phyloP scores from a whole-genome alignment of 2,329 filamentous ascomycete species.

The Neofusicoccum umdonicola region DNA sequence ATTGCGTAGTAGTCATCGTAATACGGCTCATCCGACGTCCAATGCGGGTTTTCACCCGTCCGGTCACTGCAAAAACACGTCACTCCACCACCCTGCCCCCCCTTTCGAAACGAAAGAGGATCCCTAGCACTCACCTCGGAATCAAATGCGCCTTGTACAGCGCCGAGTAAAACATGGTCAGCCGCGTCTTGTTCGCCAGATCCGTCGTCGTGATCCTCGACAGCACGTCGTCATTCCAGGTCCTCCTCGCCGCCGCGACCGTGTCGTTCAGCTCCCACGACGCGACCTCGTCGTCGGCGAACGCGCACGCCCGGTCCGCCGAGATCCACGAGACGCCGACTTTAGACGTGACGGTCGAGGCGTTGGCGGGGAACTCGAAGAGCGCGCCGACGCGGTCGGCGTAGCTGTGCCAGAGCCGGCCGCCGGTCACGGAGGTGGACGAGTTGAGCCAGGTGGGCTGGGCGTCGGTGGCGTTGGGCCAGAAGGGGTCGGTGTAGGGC shows the following conservation, averaged over 20 bases:
- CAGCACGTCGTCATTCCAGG: constrained; percentile 52
- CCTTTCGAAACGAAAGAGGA: not conserved
- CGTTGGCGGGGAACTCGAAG: constrained; percentile 46
- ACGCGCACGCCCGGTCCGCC: constrained; percentile 45
- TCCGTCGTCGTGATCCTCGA: constrained; percentile 5
- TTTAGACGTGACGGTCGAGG: constrained; percentile 46
- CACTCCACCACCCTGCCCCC: constrained; percentile 15
- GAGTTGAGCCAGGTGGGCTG: constrained; percentile 30
- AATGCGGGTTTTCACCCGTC: constrained; percentile 28
- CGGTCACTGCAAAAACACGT: constrained; percentile 19
- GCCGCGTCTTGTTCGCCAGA: not conserved
- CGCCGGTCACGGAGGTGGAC: not conserved
- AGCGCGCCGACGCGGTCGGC: constrained; percentile 51
- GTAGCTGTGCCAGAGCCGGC: not conserved
- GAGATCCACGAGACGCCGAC: constrained; percentile 54
- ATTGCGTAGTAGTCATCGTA: constrained; percentile 31
- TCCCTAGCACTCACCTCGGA: constrained; percentile 10
- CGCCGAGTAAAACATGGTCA: constrained; percentile 31
- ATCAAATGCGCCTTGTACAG: constrained; percentile 38
- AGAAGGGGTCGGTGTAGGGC: constrained; percentile 23
- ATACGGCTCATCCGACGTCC: constrained; percentile 30
- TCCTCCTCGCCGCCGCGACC: constrained; percentile 35
- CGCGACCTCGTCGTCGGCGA: constrained; percentile 44
- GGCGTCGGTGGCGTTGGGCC: constrained; percentile 20
- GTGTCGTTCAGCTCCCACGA: constrained; percentile 40